A percentile compares a stretch with the other conserved stretches of the same genome.
phyloP scores from a whole-genome alignment of 225 moss, liverwort and hornwort species.

The Polytrichum commune region DNA sequence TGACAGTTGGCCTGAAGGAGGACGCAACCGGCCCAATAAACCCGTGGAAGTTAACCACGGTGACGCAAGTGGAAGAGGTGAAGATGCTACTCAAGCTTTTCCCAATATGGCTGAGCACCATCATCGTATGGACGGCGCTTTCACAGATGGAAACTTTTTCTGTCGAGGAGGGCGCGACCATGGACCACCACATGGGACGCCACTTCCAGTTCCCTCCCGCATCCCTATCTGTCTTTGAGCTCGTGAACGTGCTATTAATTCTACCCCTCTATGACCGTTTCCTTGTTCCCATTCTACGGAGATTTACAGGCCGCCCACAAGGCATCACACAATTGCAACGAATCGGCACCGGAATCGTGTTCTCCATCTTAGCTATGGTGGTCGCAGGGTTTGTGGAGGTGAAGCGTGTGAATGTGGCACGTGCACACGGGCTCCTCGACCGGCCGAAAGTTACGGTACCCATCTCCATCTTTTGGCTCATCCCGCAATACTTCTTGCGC shows the following conservation, averaged over 20 bases:
- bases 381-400: constrained; percentile 75
- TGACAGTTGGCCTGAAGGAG: constrained; percentile 15
- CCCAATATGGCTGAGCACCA: constrained; percentile 65
- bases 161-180: constrained; percentile 53
- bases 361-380: constrained; percentile 67
- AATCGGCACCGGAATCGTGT: constrained; percentile 59
- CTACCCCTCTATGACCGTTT: constrained; percentile 57
- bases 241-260: constrained; percentile 48
- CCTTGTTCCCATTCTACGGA: constrained; percentile 44
- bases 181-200: constrained; percentile 59
- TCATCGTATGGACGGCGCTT: constrained; percentile 67
- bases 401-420: constrained; percentile 46
- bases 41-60: constrained; percentile 48
- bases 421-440: constrained; percentile 34
- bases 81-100: constrained; percentile 57
- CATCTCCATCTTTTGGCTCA: constrained; percentile 74
- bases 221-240: constrained; percentile 55
- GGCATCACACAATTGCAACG: constrained; percentile 72
- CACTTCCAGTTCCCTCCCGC: constrained; percentile 68
- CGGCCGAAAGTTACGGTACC: constrained; percentile 24
- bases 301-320: constrained; percentile 38
- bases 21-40: background rate
- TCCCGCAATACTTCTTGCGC: constrained; percentile 59
- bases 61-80: constrained; percentile 90
- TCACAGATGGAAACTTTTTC: constrained; percentile 83